Evolutionary conservation across 139 green algal genomes (phyloP).

Genomic region (Parachlorella kessleri): DNA sequence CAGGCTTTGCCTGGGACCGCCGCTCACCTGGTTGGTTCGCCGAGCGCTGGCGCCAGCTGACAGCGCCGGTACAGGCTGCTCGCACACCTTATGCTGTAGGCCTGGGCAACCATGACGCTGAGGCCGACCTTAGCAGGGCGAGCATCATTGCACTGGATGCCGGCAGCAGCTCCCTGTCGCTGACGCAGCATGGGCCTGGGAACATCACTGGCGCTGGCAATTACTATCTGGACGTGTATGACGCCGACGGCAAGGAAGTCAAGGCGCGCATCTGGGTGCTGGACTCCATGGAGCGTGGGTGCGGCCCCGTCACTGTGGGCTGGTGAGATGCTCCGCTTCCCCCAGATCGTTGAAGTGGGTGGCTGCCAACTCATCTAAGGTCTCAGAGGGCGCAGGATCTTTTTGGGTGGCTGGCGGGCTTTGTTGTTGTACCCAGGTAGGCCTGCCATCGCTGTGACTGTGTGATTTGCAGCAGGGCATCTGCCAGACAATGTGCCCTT

Average conservation of each 20-base stretch:
- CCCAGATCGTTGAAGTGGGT: background rate
- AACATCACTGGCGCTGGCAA: slow-evolving; percentile 18
- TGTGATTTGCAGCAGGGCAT: background rate
- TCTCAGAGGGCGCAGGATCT: background rate
- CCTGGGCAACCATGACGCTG: slow-evolving; percentile 40
- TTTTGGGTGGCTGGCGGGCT: background rate
- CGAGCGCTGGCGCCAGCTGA: slow-evolving; percentile 13
- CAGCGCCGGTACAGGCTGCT: background rate
- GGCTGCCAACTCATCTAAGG: background rate
- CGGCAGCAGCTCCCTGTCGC: background rate
- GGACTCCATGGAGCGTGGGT: slow-evolving; percentile 20
- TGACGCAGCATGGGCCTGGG: slow-evolving; percentile 1
- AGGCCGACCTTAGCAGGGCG: slow-evolving; percentile 22
- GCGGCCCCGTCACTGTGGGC: background rate
- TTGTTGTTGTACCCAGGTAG: background rate
- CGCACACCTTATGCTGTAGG: slow-evolving; percentile 7
- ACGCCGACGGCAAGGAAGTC: background rate
- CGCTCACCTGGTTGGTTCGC: slow-evolving; percentile 17
- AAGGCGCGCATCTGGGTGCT: slow-evolving; percentile 35
- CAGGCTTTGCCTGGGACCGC: slow-evolving; percentile 18
- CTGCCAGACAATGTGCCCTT: background rate
- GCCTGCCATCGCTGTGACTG: background rate
- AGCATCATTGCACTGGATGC: background rate
- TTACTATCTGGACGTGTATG: slow-evolving; percentile 34
- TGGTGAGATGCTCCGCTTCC: slow-evolving; percentile 16